phyloP scores from a whole-genome alignment of 768 basidiomycete species.

The Boletus patriciae region DNA sequence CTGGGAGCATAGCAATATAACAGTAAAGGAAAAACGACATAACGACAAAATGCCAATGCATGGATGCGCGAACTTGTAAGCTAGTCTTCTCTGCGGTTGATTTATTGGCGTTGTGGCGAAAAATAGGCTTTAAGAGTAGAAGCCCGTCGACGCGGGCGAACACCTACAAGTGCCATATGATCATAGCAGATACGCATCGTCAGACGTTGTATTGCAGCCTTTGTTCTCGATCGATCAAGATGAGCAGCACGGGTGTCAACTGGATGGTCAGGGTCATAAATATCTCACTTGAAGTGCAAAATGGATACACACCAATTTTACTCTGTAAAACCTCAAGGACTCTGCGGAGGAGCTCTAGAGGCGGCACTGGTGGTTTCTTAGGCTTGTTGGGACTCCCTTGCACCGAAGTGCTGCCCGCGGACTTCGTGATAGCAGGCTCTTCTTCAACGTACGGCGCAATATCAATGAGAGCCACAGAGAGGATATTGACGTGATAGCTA shows the following conservation, averaged over 20 bases:
- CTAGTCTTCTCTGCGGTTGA: background rate
- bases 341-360: conserved; percentile 49
- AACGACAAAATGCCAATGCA: background rate
- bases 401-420: conserved; percentile 6
- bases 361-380: conserved; percentile 36
- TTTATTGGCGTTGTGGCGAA: conserved; percentile 24
- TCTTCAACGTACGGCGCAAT: conserved; percentile 55
- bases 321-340: conserved; percentile 55
- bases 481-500: conserved; percentile 51
- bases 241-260: conserved; percentile 74
- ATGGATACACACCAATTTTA: conserved; percentile 53
- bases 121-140: conserved; percentile 34
- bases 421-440: conserved; percentile 36
- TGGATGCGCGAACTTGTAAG: background rate
- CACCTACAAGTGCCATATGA: conserved; percentile 38
- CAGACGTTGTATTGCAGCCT: conserved; percentile 65
- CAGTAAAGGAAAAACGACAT: background rate
- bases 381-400: conserved; percentile 28
- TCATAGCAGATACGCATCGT: conserved; percentile 66
- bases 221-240: conserved; percentile 73
- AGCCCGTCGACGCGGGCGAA: conserved; percentile 14
- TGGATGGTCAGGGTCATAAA: conserved; percentile 23
- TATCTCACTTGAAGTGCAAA: background rate
- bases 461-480: conserved; percentile 59
- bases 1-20: background rate